Evolutionary conservation across 2,329 filamentous ascomycete genomes (phyloP).

Genomic region (Leptographium procerum): DNA sequence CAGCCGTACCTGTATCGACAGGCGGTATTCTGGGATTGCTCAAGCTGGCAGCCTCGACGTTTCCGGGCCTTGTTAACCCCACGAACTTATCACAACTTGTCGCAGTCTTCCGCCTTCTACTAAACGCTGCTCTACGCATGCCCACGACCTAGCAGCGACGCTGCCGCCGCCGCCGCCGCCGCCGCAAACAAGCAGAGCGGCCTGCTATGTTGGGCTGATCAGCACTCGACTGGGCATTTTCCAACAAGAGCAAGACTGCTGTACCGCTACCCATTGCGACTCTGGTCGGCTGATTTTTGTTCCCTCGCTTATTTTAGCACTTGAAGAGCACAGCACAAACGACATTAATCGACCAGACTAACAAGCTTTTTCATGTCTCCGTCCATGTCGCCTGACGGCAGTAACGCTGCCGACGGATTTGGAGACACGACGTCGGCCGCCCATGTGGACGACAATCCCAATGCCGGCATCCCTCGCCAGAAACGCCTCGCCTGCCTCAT

Average conservation of each 20-base stretch:
- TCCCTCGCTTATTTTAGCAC: background rate
- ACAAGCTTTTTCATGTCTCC: background rate
- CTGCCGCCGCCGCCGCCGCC: background rate
- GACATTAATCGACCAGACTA: background rate
- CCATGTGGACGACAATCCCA: constrained; percentile 22
- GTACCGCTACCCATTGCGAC: background rate
- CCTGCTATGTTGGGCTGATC: background rate
- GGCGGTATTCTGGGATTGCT: background rate
- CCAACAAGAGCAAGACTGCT: background rate
- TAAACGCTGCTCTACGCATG: background rate
- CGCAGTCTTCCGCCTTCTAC: background rate
- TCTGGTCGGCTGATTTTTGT: background rate
- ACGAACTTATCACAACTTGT: background rate
- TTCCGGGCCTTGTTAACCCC: background rate
- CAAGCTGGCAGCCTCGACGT: background rate
- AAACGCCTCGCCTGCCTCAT: constrained; percentile 94
- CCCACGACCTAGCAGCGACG: background rate
- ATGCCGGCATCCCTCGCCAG: constrained; percentile 56
- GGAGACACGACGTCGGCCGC: constrained; percentile 5
- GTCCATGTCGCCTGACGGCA: background rate
- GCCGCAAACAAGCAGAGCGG: background rate
- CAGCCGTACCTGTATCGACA: background rate
- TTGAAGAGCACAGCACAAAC: background rate
- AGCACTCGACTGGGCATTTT: background rate
- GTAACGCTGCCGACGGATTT: background rate